Evolutionary conservation across 805 yeast genomes (phyloP).

Genomic region (Candida adriatica): DNA sequence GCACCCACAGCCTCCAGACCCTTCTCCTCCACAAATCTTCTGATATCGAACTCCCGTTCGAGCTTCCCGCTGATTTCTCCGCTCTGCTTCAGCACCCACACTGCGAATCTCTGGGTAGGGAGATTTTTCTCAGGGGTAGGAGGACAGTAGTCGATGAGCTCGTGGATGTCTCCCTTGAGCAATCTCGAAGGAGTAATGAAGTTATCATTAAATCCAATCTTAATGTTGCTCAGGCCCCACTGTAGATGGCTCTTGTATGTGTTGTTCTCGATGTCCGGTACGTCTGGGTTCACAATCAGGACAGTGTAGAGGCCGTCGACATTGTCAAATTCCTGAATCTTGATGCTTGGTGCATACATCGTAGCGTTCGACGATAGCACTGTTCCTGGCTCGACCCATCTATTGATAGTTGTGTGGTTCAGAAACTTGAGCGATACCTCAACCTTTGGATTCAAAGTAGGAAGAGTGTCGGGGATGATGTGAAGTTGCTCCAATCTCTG

Average conservation of each 20-base stretch:
- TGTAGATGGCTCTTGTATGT: conserved; percentile 64
- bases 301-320: conserved; percentile 55
- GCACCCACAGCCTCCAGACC: conserved; percentile 79
- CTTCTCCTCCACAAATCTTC: conserved; percentile 53
- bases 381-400: conserved; percentile 76
- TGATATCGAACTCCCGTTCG: conserved; percentile 56
- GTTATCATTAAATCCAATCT: conserved; percentile 51
- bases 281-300: conserved; percentile 84
- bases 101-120: conserved; percentile 72
- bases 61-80: conserved; percentile 16
- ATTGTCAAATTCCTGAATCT: conserved; percentile 63
- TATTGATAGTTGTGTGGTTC: conserved; percentile 53
- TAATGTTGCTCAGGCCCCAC: conserved; percentile 70
- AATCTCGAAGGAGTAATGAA: conserved; percentile 35
- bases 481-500: conserved; percentile 83
- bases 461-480: conserved; percentile 90
- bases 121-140: conserved; percentile 87
- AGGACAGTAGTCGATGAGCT: conserved; percentile 60
- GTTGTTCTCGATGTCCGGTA: conserved; percentile 69
- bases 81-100: conserved; percentile 85
- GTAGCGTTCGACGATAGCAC: conserved; percentile 69
- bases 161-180: conserved; percentile 30
- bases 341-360: conserved; percentile 66
- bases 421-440: conserved; percentile 74
- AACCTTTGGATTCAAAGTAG: conserved; percentile 76